These are phyloP conservation scores for Quaeritorhiza haematococci DNA, from an alignment of 371 early-diverging fungal species.

Conservation along the genomic window DNA sequence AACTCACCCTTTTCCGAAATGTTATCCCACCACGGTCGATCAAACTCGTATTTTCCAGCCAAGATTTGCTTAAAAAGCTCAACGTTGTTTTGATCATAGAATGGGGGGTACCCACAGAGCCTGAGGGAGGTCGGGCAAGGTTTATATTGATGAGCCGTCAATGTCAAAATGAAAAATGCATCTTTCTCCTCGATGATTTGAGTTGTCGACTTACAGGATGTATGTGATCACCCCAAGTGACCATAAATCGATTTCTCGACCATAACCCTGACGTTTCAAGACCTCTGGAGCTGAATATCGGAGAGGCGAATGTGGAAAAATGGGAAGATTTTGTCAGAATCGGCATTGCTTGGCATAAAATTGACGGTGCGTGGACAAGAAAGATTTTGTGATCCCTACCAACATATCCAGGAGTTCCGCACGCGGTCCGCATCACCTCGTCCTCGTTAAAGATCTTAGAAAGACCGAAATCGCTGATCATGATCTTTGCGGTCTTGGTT, in stretches of 20 bases:
- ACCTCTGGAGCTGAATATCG: slow-evolving; percentile 84
- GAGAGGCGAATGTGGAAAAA: no score
- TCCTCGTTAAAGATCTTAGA: slow-evolving; percentile 78
- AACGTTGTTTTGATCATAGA: slow-evolving; percentile 62
- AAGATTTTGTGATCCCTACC: slow-evolving; percentile 26
- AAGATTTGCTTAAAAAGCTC: slow-evolving; percentile 71
- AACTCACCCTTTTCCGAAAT: slow-evolving; percentile 62
- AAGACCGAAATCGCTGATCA: slow-evolving; percentile 92
- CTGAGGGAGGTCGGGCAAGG: slow-evolving; percentile 2
- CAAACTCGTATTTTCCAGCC: slow-evolving; percentile 72
- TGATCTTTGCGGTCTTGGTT: slow-evolving; percentile 62
- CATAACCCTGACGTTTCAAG: slow-evolving; percentile 69
- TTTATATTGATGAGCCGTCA: neutral
- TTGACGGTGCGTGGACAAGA: neutral
- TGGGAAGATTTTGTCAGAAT: no score
- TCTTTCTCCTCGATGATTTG: neutral
- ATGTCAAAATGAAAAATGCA: neutral
- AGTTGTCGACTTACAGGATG: slow-evolving; percentile 57
- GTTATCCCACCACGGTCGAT: slow-evolving; percentile 76
- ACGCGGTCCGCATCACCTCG: slow-evolving; percentile 67
- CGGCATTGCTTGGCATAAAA: no score
- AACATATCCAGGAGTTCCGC: slow-evolving; percentile 96
- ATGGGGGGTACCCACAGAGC: slow-evolving; percentile 93
- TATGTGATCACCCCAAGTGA: slow-evolving; percentile 97
- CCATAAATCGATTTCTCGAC: slow-evolving; percentile 94